Base-by-base conservation (phyloP, 306 rosid species). In the Glycine tomentella region DNA sequence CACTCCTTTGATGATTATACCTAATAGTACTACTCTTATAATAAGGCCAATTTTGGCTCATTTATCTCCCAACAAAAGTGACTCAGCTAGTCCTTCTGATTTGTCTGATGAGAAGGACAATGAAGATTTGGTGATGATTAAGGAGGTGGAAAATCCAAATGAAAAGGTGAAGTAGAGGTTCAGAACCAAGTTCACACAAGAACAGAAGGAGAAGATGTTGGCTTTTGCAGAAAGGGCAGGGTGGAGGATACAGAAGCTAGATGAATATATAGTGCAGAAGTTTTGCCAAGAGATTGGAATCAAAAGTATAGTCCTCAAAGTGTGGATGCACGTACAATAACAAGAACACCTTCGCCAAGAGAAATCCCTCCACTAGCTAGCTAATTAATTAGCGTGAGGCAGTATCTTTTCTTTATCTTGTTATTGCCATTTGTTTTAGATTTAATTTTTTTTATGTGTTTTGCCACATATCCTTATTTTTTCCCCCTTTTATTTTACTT, bases 291-390 rank as follows among this genome's bases (percentile, higher is more conserved):
- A 88, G 85, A 65, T 83, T 75, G 90, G 94, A 77, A 86, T 90
- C 75, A 85, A 83, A 69, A 86, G 90, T 45, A 84, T 86, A 55
- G 90, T 90, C 12, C 89, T 90, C 69, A 90, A 85, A 84, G 92
- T 90, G 36, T 90, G 94, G 94, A 87, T 90, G 88, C 94, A 90
- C 70, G 88, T 92, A 90, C 70, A 90, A 90, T 79, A 90, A 90
- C 81, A 90, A 88, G 83, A 86, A 86, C 78, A 80, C 78, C 15
- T 86, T 78, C 81, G 84, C 82, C 52, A 85, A 83, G 56, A 74
- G 59, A 74, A 78, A 65, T 51, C 25, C 68, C 49, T 51, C 74
- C 16, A 75, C 65, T 59, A 76, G 52, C 72, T 85, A 69, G 52
- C 38, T 34, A 34, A 53, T 59, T 17, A 31, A 20, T 20, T 20